These are phyloP conservation scores for Trichoderma asperelloides DNA, from an alignment of 495 filamentous ascomycete species.

Conservation along the genomic window DNA sequence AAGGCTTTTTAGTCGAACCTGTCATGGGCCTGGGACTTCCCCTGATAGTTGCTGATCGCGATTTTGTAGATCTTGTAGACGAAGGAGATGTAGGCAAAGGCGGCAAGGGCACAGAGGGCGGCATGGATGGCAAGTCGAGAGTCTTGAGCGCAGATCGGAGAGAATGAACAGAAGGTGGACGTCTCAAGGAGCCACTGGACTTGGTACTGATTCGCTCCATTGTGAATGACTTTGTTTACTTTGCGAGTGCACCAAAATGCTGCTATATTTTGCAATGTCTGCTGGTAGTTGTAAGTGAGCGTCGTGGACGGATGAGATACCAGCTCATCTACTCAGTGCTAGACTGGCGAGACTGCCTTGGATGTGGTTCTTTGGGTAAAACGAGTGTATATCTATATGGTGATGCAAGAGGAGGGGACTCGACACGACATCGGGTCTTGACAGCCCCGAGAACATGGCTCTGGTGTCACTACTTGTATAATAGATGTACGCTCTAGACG, in stretches of 20 bases:
- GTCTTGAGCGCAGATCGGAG: neutral
- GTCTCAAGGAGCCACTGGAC: neutral
- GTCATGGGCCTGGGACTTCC: constrained; percentile 17
- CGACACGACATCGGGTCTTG: neutral
- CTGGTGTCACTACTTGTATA: neutral
- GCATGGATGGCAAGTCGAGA: neutral
- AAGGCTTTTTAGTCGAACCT: constrained; percentile 20
- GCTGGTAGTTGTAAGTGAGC: neutral
- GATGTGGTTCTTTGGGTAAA: neutral
- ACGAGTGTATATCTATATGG: neutral
- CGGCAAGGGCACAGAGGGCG: neutral
- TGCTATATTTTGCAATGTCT: neutral
- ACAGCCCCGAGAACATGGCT: neutral
- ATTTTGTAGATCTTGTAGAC: neutral
- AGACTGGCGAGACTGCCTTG: neutral
- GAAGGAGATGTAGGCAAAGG: neutral
- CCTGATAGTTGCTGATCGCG: neutral
- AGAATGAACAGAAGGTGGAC: neutral
- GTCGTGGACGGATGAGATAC: neutral
- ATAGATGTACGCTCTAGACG: neutral
- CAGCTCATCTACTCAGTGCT: neutral
- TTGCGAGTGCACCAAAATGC: neutral
- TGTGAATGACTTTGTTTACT: neutral
- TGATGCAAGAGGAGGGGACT: neutral
- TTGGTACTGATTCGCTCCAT: neutral